A percentile compares a stretch with the other conserved stretches of the same genome.
Evolutionary conservation across 176 grass and related monocot species (phyloP).

Genomic region (Avena atlantica): DNA sequence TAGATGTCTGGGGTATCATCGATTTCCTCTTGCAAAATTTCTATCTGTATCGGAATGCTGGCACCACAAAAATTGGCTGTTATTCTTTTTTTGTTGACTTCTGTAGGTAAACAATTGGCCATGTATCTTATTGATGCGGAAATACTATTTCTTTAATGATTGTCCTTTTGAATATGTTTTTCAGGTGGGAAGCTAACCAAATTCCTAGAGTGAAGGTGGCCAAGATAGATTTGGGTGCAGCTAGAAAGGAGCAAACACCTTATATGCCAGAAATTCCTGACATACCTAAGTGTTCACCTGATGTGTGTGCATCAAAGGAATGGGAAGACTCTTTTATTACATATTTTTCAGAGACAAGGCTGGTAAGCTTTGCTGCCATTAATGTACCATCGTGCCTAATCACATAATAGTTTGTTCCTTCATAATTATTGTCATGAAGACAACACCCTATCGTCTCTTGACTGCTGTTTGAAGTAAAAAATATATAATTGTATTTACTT

Average conservation of each 20-base stretch:
- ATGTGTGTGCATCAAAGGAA: slow-evolving; percentile 67
- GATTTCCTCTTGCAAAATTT: background rate
- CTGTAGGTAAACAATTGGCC: background rate
- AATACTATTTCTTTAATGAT: background rate
- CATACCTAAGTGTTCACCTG: slow-evolving; percentile 59
- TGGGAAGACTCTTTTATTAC: slow-evolving; percentile 73
- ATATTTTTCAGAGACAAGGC: slow-evolving; percentile 59
- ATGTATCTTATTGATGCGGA: background rate
- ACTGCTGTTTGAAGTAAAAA: background rate
- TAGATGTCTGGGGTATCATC: background rate
- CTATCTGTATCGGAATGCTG: background rate
- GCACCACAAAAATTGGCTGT: background rate
- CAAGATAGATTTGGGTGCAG: slow-evolving; percentile 57
- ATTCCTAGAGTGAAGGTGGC: slow-evolving; percentile 87
- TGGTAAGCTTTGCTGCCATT: slow-evolving; percentile 48
- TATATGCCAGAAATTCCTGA: slow-evolving; percentile 91
- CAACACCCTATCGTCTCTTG: background rate
- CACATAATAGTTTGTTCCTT: slow-evolving; percentile 11
- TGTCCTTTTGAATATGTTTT: background rate
- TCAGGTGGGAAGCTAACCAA: slow-evolving; percentile 89
- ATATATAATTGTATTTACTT: background rate
- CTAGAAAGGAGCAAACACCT: slow-evolving; percentile 66
- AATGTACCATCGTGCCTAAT: background rate
- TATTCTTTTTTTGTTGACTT: background rate
- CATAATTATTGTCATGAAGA: background rate